Evolutionary conservation across 768 basidiomycete genomes (phyloP).

Genomic region (Macrolepiota fuliginosa): DNA sequence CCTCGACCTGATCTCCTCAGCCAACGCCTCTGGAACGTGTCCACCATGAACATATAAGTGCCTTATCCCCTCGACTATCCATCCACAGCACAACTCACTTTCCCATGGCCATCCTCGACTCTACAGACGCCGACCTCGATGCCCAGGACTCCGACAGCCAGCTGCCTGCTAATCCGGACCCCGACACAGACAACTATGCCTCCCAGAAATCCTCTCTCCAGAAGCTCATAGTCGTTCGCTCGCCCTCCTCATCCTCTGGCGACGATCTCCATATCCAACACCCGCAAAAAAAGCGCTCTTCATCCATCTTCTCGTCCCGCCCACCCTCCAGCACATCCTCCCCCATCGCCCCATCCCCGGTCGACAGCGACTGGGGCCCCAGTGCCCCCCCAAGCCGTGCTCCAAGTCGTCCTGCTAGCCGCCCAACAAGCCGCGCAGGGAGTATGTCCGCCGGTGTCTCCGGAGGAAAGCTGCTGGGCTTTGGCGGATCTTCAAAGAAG

Average conservation of each 20-base stretch:
- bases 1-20: background rate
- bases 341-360: conserved; percentile 42
- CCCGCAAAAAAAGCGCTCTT: conserved; percentile 17
- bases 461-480: conserved; percentile 28
- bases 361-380: conserved; percentile 54
- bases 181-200: conserved; percentile 21
- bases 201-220: conserved; percentile 36
- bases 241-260: conserved; percentile 32
- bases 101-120: conserved; percentile 42
- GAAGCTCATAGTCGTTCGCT: conserved; percentile 27
- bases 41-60: conserved; percentile 40
- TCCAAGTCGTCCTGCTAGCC: conserved; percentile 58
- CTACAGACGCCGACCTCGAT: conserved; percentile 49
- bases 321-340: conserved; percentile 21
- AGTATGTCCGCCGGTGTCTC: conserved; percentile 44
- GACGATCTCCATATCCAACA: conserved; percentile 24
- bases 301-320: conserved; percentile 7
- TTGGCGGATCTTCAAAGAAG: conserved; percentile 5
- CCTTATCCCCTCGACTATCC: conserved; percentile 20
- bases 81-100: conserved; percentile 14
- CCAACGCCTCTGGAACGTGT: conserved; percentile 28
- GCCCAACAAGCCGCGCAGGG: conserved; percentile 43
- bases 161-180: conserved; percentile 25
- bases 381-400: conserved; percentile 62
- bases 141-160: conserved; percentile 50